Conservation (phyloP, 2,329 filamentous ascomycete genomes). For the Colletotrichum tropicicola region DNA sequence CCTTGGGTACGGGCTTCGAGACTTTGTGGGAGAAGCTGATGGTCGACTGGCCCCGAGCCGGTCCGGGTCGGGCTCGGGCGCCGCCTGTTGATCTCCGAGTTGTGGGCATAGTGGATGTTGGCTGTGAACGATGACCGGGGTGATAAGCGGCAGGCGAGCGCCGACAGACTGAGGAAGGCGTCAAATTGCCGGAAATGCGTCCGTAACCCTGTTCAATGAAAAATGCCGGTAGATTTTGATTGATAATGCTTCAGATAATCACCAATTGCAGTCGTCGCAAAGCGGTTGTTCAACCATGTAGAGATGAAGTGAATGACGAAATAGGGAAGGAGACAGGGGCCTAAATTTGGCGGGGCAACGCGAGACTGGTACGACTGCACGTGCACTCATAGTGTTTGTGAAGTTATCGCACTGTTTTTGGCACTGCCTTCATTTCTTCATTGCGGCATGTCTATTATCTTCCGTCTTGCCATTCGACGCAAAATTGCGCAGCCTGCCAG, state of each 20-base stretch:
- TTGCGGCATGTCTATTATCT: not conserved
- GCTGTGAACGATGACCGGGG: slow-evolving; percentile 19
- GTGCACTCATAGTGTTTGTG: slow-evolving; percentile 43
- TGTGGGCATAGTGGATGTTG: slow-evolving; percentile 52
- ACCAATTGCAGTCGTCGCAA: slow-evolving; percentile 7
- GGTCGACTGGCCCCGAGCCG: slow-evolving; percentile 60
- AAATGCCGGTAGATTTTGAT: not conserved
- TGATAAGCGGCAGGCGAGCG: not conserved
- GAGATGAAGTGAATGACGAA: slow-evolving; percentile 29
- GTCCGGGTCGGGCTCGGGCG: slow-evolving; percentile 43
- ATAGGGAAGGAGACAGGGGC: slow-evolving; percentile 25
- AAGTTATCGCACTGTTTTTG: fast-evolving
- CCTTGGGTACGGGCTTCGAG: slow-evolving; percentile 60
- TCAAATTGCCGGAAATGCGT: not conserved
- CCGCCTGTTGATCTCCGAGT: slow-evolving; percentile 58
- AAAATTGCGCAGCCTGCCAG: not conserved
- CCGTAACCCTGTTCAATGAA: not conserved
- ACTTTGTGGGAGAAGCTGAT: slow-evolving; percentile 67
- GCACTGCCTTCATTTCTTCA: not conserved
- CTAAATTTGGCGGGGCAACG: slow-evolving; percentile 62
- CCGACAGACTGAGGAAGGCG: not conserved
- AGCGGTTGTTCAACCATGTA: not conserved
- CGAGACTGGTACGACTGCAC: slow-evolving; percentile 58
- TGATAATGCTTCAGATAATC: slow-evolving; percentile 12
- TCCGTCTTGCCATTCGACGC: not conserved